Evolutionary conservation across 169 alveolate genomes (phyloP).

Genomic region (Plasmodium gonderi): DNA sequence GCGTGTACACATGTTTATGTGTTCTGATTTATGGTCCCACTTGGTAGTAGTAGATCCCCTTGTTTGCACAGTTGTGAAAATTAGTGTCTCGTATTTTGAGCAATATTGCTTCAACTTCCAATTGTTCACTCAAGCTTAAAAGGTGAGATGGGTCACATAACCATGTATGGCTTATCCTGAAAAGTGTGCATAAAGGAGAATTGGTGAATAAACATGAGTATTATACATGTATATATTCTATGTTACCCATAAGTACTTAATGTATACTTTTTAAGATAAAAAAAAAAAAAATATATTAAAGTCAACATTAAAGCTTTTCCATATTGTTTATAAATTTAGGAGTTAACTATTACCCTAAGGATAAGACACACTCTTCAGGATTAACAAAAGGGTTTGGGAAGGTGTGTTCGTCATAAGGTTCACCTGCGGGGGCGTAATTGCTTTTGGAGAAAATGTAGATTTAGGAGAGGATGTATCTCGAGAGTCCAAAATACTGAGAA

Average conservation of each 20-base stretch:
- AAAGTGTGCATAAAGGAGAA: neutral
- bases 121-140: slow-evolving; percentile 43
- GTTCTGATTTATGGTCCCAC: neutral
- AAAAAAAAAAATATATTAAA: no score
- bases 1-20: neutral
- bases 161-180: slow-evolving; percentile 73
- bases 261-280: no score
- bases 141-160: slow-evolving; percentile 53
- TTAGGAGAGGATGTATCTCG: neutral
- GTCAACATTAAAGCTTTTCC: no score
- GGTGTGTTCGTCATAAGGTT: slow-evolving; percentile 36
- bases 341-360: slow-evolving; percentile 53
- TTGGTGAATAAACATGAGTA: neutral
- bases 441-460: neutral
- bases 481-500: no score
- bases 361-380: slow-evolving; percentile 68
- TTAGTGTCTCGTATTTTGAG: slow-evolving; percentile 66
- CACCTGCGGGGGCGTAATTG: neutral
- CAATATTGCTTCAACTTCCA: slow-evolving; percentile 40
- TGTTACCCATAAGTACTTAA: no score
- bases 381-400: slow-evolving; percentile 67
- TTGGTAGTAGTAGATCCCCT: slow-evolving; percentile 36
- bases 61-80: slow-evolving; percentile 56
- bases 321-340: neutral
- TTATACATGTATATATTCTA: neutral